Evolutionary conservation across 1,284 basidiomycete species (phyloP).

Genomic region (Fomitiporia mediterranea): DNA sequence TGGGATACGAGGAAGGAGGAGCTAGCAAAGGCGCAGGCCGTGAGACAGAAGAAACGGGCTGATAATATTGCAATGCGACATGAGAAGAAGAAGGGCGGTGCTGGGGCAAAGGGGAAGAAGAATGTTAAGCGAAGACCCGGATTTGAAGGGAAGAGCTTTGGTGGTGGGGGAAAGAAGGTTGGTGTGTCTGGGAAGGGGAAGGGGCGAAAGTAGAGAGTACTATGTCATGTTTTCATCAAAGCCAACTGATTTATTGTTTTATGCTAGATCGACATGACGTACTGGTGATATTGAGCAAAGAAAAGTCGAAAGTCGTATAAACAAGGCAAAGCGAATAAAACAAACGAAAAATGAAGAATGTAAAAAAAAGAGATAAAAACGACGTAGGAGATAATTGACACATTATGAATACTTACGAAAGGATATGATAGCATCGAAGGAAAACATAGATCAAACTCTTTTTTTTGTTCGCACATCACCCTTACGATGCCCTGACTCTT

Average conservation of each 20-base stretch:
- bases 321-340: no score
- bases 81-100: conserved; percentile 65
- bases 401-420: background rate
- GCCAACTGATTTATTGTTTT: background rate
- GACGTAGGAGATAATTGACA: background rate
- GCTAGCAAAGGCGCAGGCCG: conserved; percentile 65
- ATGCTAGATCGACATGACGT: no score
- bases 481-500: background rate
- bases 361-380: background rate
- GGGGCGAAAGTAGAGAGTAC: conserved; percentile 9
- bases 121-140: conserved; percentile 71
- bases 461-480: background rate
- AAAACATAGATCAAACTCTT: background rate
- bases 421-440: background rate
- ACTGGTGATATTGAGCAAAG: no score
- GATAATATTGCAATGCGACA: conserved; percentile 84
- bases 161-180: conserved; percentile 46
- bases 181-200: conserved; percentile 17
- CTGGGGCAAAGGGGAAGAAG: conserved; percentile 49
- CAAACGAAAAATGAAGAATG: background rate
- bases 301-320: no score
- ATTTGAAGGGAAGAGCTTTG: conserved; percentile 77
- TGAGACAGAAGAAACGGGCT: conserved; percentile 80
- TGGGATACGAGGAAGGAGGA: conserved; percentile 87
- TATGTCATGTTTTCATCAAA: background rate